Percentiles rank a stretch among this genome's conserved stretches.
phyloP scores from a whole-genome alignment of 140 eudicot genomes.

The Flaveria floridana region DNA sequence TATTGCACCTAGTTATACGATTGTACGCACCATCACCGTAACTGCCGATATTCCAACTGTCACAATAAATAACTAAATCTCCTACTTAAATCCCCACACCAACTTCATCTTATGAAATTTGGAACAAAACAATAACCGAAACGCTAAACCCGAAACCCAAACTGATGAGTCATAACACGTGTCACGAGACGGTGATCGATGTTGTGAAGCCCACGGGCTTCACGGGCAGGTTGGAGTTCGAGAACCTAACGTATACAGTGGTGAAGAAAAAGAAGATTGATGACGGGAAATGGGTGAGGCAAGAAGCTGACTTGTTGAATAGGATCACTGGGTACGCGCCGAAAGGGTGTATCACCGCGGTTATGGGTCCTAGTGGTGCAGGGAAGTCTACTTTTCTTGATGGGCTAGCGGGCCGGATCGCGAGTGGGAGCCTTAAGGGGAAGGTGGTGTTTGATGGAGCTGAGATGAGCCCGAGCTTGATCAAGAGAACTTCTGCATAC shows the following conservation, averaged over 20 bases:
- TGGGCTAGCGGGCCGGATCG: constrained; percentile 65
- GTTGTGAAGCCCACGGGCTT: constrained; percentile 41
- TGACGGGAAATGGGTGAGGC: constrained; percentile 47
- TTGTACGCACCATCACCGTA: background rate
- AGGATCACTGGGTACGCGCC: constrained; percentile 58
- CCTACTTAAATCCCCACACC: background rate
- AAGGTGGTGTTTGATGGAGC: constrained; percentile 49
- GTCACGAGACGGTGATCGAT: constrained; percentile 44
- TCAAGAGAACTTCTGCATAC: constrained; percentile 63
- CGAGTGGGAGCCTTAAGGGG: constrained; percentile 63
- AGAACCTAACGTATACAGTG: constrained; percentile 31
- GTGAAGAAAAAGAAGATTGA: constrained; percentile 38
- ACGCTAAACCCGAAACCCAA: background rate
- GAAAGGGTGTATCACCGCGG: constrained; percentile 59
- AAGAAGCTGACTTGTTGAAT: constrained; percentile 46
- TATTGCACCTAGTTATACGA: no score
- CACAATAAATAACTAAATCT: background rate
- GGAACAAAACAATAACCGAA: background rate
- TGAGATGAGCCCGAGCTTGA: constrained; percentile 53
- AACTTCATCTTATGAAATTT: background rate
- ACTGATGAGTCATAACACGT: background rate
- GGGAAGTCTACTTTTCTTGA: constrained; percentile 68
- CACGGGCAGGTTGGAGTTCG: constrained; percentile 38
- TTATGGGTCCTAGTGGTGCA: constrained; percentile 80
- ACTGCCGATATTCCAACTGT: constrained; percentile 10